Percentiles rank a stretch among this genome's conserved stretches.
These are phyloP conservation scores for Eimeria acervulina DNA, from an alignment of 169 alveolate genomes.

Conservation along the genomic window DNA sequence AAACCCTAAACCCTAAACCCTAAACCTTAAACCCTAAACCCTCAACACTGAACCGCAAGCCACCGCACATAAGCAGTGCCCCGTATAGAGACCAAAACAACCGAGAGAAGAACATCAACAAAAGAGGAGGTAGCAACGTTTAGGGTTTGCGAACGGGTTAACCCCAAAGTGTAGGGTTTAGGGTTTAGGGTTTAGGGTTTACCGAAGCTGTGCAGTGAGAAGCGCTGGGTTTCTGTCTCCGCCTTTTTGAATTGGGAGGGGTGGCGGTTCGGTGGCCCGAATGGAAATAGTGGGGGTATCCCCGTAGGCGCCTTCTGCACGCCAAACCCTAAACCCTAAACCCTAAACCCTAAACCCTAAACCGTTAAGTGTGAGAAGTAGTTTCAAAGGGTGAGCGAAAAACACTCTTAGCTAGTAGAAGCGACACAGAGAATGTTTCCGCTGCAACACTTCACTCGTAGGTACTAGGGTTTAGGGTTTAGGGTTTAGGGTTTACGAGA, in stretches of 20 bases:
- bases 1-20: conserved; percentile 33
- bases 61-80: too few relatives aligned
- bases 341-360: background rate
- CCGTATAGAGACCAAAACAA: too few relatives aligned
- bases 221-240: conserved; percentile 22
- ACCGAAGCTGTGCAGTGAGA: conserved; percentile 10
- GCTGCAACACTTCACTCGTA: background rate
- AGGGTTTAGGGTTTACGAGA: background rate
- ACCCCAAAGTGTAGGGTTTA: background rate
- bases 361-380: too few relatives aligned
- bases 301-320: too few relatives aligned
- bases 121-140: too few relatives aligned
- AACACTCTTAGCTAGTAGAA: background rate
- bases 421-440: too few relatives aligned
- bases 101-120: too few relatives aligned
- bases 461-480: background rate
- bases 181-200: background rate
- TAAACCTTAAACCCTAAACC: conserved; percentile 1
- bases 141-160: too few relatives aligned
- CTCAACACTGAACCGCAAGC: background rate
- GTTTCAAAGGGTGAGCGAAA: background rate
- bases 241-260: background rate
- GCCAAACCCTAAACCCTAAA: too few relatives aligned
- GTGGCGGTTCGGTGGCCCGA: conserved; percentile 32
- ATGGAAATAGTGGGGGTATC: background rate